These are phyloP conservation scores for Serendipita sp. DNA, from an alignment of 768 basidiomycete genomes.

Conservation along the genomic window DNA sequence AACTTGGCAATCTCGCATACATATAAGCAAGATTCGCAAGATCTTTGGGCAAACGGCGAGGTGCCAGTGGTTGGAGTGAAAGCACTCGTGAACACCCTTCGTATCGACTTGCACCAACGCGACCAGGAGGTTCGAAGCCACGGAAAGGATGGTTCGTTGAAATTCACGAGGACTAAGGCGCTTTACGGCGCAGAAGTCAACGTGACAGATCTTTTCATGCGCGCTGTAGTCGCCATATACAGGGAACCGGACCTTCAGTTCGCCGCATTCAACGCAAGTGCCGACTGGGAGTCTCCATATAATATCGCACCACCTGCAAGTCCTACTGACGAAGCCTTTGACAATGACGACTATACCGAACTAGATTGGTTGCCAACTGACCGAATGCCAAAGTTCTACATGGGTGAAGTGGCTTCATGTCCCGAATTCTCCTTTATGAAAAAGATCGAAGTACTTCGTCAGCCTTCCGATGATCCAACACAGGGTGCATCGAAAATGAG, in stretches of 20 bases:
- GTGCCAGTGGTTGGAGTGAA: constrained; percentile 77
- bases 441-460: constrained; percentile 17
- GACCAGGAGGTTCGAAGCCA: constrained; percentile 44
- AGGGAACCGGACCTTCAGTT: constrained; percentile 49
- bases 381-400: constrained; percentile 40
- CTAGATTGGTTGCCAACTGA: constrained; percentile 45
- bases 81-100: constrained; percentile 61
- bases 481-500: constrained; percentile 19
- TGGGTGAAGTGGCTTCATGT: constrained; percentile 59
- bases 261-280: constrained; percentile 29
- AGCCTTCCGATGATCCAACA: neutral
- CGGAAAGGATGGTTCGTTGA: neutral
- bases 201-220: constrained; percentile 58
- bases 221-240: constrained; percentile 66
- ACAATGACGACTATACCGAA: constrained; percentile 72
- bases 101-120: constrained; percentile 85
- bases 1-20: constrained; percentile 72
- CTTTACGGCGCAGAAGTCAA: constrained; percentile 82
- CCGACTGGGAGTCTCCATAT: constrained; percentile 19
- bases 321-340: constrained; percentile 39
- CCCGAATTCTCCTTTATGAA: constrained; percentile 77
- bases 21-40: constrained; percentile 65
- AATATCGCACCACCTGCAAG: constrained; percentile 28
- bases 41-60: constrained; percentile 68
- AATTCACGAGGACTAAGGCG: constrained; percentile 47